Conservation (phyloP, 164 flowering plant genomes). For the Santalum album region DNA sequence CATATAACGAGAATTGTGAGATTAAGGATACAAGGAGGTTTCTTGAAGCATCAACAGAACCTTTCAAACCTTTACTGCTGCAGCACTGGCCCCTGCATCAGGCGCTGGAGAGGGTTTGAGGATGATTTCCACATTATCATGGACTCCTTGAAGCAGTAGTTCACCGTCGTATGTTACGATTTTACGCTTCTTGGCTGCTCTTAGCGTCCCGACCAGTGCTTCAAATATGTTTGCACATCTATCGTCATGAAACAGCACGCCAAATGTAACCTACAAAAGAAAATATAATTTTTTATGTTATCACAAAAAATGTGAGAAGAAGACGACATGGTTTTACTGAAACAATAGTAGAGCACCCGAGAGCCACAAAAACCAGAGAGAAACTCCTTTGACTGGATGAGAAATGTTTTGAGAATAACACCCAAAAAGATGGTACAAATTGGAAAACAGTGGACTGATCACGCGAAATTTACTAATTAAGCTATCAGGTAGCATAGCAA, state of each 20-base stretch:
- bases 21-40: no score
- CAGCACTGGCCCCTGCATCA: constrained; percentile 12
- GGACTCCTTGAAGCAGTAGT: constrained; percentile 87
- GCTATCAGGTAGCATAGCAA: no score
- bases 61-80: constrained; percentile 17
- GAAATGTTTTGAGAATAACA: no score
- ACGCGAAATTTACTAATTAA: no score
- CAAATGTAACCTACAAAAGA: constrained; percentile 69
- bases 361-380: no score
- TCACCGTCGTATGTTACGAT: constrained; percentile 71
- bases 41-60: constrained; percentile 21
- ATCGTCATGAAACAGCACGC: constrained; percentile 81
- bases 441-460: no score
- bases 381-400: no score
- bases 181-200: constrained; percentile 93
- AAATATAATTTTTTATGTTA: constrained; percentile 1
- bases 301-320: no score
- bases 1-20: no score
- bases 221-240: constrained; percentile 92
- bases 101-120: constrained; percentile 40
- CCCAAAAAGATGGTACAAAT: no score
- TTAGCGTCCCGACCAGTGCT: constrained; percentile 90
- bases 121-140: constrained; percentile 79
- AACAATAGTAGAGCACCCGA: no score
- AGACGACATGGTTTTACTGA: no score